Percentiles rank a stretch among this genome's conserved stretches.
Evolutionary conservation across 257 asterid genomes (phyloP).

Genomic region (Penstemon barbatus): DNA sequence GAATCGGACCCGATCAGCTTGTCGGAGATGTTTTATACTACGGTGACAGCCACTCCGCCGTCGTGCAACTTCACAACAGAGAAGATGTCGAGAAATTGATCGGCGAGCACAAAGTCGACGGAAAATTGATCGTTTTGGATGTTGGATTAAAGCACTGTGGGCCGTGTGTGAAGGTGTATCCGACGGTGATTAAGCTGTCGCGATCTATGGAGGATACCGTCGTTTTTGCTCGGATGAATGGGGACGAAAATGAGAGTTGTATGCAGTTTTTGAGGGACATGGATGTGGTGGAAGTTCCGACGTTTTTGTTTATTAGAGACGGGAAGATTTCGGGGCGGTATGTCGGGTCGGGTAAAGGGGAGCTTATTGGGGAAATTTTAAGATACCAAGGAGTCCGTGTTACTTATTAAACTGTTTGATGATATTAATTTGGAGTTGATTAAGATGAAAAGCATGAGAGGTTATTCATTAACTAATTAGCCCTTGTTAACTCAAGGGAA

Average conservation of each 20-base stretch:
- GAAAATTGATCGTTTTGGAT: constrained; percentile 68
- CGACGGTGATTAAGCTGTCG: constrained; percentile 85
- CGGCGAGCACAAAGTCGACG: constrained; percentile 49
- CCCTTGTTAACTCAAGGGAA: too few species aligned
- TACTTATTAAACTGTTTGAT: constrained; percentile 38
- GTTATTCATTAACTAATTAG: too few species aligned
- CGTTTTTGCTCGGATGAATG: constrained; percentile 93
- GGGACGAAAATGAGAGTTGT: constrained; percentile 94
- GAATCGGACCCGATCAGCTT: constrained; percentile 77
- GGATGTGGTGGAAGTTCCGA: constrained; percentile 89
- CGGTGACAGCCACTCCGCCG: constrained; percentile 90
- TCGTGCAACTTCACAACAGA: constrained; percentile 70
- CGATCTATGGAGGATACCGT: constrained; percentile 73
- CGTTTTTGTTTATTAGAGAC: constrained; percentile 87
- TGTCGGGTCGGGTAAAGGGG: constrained; percentile 98
- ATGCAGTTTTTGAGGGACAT: constrained; percentile 86
- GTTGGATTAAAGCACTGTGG: constrained; percentile 97
- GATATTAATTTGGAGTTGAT: neutral
- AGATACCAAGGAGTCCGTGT: constrained; percentile 92
- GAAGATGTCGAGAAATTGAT: constrained; percentile 79
- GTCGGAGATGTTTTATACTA: constrained; percentile 90
- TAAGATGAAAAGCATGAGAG: too few species aligned
- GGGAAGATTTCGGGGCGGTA: constrained; percentile 79
- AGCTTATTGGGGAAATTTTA: constrained; percentile 92
- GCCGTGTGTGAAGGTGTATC: constrained; percentile 95